These are phyloP conservation scores for Lactarius deliciosus DNA, from an alignment of 768 basidiomycete genomes.

Conservation along the genomic window DNA sequence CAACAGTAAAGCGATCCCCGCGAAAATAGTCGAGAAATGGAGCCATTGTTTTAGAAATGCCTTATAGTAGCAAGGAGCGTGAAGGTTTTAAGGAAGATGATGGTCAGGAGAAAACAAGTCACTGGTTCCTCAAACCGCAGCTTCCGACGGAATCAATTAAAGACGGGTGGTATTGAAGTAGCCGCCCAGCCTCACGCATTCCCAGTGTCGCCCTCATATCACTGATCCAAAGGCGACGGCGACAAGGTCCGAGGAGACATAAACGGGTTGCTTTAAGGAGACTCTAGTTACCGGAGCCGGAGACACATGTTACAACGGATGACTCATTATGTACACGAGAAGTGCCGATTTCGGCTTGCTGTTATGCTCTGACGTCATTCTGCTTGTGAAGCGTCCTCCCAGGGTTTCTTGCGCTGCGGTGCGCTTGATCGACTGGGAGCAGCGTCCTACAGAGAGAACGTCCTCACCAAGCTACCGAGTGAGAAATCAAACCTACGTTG, in stretches of 20 bases:
- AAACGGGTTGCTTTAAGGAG: too few relatives aligned
- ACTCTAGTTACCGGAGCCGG: too few relatives aligned
- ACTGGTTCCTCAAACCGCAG: not conserved
- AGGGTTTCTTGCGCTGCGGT: slow-evolving; percentile 60
- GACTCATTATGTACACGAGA: not conserved
- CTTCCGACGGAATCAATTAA: not conserved
- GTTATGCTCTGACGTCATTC: slow-evolving; percentile 7
- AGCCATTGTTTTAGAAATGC: not conserved
- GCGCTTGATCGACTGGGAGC: slow-evolving; percentile 57
- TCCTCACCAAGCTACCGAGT: slow-evolving; percentile 8
- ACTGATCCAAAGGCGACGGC: not conserved
- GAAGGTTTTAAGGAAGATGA: not conserved
- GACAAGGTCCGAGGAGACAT: not conserved
- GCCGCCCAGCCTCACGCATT: not conserved
- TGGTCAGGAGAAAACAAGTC: not conserved
- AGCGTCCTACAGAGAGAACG: slow-evolving; percentile 43
- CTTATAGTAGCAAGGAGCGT: not conserved
- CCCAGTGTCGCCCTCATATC: not conserved
- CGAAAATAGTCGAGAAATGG: not conserved
- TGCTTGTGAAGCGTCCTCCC: slow-evolving; percentile 46
- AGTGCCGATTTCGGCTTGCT: not conserved
- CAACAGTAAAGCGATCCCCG: not conserved
- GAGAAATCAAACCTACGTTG: slow-evolving; percentile 47
- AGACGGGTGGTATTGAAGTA: not conserved
- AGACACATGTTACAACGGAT: not conserved